Conservation (phyloP, 768 basidiomycete species). For the Boletus bicolor region DNA sequence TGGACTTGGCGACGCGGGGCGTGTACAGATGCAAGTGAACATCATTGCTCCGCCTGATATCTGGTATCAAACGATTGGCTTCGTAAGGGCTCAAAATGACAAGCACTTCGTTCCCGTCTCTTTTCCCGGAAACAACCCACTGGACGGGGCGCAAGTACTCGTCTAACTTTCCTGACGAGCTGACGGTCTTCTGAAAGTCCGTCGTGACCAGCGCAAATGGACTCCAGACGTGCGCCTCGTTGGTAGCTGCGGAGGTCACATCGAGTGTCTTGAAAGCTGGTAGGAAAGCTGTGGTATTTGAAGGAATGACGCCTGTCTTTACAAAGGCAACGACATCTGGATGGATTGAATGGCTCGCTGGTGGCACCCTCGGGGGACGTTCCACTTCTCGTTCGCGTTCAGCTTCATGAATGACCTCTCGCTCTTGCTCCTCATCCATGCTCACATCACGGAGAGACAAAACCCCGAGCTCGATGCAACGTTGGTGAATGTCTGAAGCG, state of each 20-base stretch:
- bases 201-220: conserved; percentile 10
- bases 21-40: conserved; percentile 44
- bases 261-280: conserved; percentile 12
- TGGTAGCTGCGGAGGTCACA: conserved; percentile 1
- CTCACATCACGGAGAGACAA: conserved; percentile 11
- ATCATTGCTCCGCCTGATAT: conserved; percentile 30
- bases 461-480: conserved; percentile 19
- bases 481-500: conserved; percentile 9
- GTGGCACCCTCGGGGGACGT: conserved; percentile 30
- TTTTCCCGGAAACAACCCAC: conserved; percentile 25
- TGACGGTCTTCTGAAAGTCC: conserved; percentile 18
- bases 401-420: conserved; percentile 45
- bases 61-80: conserved; percentile 36
- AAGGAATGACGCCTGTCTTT: conserved; percentile 25
- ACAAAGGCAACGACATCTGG: conserved; percentile 25
- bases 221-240: conserved; percentile 25
- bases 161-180: background rate
- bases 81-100: conserved; percentile 44
- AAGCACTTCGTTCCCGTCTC: conserved; percentile 9
- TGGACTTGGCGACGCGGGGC: conserved; percentile 34
- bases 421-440: conserved; percentile 50
- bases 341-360: conserved; percentile 24
- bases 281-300: conserved; percentile 20
- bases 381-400: conserved; percentile 41
- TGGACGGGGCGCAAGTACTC: conserved; percentile 29